These are phyloP conservation scores for Colletotrichum lindemuthianum DNA, from an alignment of 2,329 filamentous ascomycete species.

Conservation along the genomic window DNA sequence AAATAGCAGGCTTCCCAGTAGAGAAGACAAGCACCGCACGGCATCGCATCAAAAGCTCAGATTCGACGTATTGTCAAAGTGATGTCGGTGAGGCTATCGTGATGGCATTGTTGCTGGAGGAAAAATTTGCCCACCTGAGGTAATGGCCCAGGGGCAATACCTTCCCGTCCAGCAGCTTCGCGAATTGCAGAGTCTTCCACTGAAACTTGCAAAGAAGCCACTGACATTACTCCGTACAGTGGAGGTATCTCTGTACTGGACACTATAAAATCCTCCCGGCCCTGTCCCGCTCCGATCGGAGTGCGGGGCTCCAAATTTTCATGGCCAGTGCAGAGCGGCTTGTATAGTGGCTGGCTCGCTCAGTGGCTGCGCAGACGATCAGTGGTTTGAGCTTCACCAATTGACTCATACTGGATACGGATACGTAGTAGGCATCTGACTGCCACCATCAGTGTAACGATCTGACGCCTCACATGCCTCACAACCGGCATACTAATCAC, in stretches of 20 bases:
- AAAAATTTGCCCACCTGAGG: no score
- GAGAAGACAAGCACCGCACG: background rate
- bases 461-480: background rate
- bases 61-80: background rate
- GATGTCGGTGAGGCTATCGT: background rate
- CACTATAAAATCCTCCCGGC: background rate
- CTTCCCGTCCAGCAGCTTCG: no score
- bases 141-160: no score
- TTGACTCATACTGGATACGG: conserved; percentile 21
- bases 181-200: no score
- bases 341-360: conserved; percentile 2
- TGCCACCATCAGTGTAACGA: background rate
- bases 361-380: background rate
- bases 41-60: no score
- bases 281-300: conserved; percentile 25
- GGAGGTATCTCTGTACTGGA: no score
- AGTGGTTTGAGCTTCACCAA: conserved; percentile 18
- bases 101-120: background rate
- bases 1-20: background rate
- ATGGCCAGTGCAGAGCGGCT: conserved; percentile 6
- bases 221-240: background rate
- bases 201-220: background rate
- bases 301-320: conserved; percentile 36
- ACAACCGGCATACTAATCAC: no score
- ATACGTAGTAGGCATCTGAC: conserved; percentile 1